phyloP scores from a whole-genome alignment of 2,329 filamentous ascomycete genomes.

The Exophiala sp. region DNA sequence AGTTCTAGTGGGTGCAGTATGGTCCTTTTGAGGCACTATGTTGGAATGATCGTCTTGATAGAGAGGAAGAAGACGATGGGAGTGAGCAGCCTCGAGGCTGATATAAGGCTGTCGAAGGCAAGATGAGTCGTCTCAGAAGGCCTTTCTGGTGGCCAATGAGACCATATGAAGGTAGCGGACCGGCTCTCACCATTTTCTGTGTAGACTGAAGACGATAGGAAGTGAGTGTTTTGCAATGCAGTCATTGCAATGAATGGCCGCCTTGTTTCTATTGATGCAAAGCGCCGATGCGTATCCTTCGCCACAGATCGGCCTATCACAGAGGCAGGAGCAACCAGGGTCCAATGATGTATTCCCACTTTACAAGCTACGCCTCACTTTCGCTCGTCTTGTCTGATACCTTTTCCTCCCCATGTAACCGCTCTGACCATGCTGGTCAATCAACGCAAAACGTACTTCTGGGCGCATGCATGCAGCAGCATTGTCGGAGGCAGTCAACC shows the following conservation, averaged over 20 bases:
- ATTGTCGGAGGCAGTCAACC: too few species aligned
- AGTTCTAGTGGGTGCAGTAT: not conserved
- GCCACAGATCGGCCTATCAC: too few species aligned
- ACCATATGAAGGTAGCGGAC: not conserved
- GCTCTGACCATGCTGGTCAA: too few species aligned
- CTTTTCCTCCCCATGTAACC: too few species aligned
- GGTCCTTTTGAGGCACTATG: not conserved
- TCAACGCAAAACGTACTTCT: too few species aligned
- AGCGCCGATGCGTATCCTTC: not conserved
- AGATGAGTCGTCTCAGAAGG: not conserved
- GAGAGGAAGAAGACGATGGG: not conserved
- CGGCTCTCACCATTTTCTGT: not conserved
- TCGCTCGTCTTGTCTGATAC: too few species aligned
- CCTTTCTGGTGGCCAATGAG: not conserved
- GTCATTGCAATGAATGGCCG: not conserved
- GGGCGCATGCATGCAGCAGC: too few species aligned
- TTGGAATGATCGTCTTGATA: not conserved
- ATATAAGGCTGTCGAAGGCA: conserved; percentile 7
- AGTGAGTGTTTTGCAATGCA: not conserved
- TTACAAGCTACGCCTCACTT: too few species aligned
- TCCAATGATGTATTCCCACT: not conserved
- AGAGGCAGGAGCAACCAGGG: not conserved
- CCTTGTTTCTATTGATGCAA: not conserved
- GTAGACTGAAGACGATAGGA: not conserved
- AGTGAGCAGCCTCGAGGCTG: conserved; percentile 5